Percentiles rank a stretch among this genome's conserved stretches.
Conservation (phyloP, 352 stramenopile genomes). For the Halophytophthora polymorphica region DNA sequence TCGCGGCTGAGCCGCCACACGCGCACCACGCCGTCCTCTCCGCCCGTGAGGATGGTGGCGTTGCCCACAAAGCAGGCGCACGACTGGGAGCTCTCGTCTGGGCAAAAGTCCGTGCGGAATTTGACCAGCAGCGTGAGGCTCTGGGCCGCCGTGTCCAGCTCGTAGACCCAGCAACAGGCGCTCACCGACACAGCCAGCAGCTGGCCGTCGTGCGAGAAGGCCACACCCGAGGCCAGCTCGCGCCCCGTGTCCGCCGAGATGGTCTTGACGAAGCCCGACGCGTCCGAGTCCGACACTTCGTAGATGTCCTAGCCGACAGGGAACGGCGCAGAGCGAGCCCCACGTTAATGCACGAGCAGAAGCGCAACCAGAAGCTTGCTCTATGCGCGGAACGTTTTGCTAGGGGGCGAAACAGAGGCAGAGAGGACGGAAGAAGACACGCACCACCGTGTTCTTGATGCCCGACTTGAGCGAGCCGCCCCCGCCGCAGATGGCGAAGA, state of each 20-base stretch:
- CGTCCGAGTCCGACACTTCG: constrained; percentile 55
- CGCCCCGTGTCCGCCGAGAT: constrained; percentile 69
- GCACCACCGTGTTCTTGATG: constrained; percentile 85
- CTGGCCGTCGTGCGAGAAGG: constrained; percentile 72
- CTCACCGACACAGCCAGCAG: constrained; percentile 77
- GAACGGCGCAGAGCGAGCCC: neutral
- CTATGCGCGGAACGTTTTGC: too few relatives aligned
- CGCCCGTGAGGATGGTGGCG: constrained; percentile 71
- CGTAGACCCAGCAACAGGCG: constrained; percentile 73
- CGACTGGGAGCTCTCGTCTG: constrained; percentile 68
- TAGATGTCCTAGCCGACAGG: constrained; percentile 60
- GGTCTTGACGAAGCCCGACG: constrained; percentile 62
- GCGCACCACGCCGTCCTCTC: constrained; percentile 76
- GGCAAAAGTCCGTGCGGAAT: constrained; percentile 80
- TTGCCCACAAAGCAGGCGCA: constrained; percentile 81
- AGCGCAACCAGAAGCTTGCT: too few relatives aligned
- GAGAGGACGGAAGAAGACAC: constrained; percentile 12
- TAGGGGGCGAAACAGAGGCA: neutral
- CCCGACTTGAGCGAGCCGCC: constrained; percentile 80
- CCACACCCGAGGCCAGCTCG: constrained; percentile 69
- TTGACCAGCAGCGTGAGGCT: constrained; percentile 66
- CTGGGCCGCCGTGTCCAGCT: constrained; percentile 54
- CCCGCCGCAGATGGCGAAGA: constrained; percentile 80
- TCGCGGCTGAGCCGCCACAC: constrained; percentile 62
- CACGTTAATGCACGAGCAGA: too few relatives aligned